A percentile compares a stretch with the other conserved stretches of the same genome.
phyloP scores from a whole-genome alignment of 208 protist genomes.

The Trypanosoma caninum region DNA sequence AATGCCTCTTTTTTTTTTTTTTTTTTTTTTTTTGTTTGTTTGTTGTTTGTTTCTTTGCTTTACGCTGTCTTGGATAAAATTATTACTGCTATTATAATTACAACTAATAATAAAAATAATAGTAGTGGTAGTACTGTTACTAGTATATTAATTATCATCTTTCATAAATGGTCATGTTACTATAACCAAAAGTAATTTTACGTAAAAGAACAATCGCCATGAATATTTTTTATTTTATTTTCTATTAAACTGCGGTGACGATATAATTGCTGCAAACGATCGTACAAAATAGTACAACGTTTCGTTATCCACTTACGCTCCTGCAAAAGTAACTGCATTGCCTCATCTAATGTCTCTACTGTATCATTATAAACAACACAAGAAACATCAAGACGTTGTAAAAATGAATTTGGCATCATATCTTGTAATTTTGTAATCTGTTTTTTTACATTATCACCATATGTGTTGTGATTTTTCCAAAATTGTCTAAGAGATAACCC shows the following conservation, averaged over 20 bases:
- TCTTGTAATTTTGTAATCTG: too few species aligned
- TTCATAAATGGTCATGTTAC: too few species aligned
- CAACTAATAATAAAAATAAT: too few species aligned
- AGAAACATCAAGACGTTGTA: conserved; percentile 4
- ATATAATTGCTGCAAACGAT: conserved; percentile 5
- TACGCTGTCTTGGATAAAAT: too few species aligned
- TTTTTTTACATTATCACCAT: too few species aligned
- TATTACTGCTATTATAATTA: too few species aligned
- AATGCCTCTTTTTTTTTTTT: too few species aligned
- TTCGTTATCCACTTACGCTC: conserved; percentile 19
- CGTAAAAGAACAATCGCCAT: not conserved
- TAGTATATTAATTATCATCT: too few species aligned
- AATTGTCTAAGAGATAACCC: not conserved
- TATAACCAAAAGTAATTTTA: too few species aligned
- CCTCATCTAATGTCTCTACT: not conserved
- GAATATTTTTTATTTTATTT: not conserved
- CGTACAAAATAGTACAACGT: conserved; percentile 18
- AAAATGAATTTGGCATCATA: too few species aligned
- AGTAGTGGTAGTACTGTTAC: not conserved
- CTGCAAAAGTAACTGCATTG: conserved; percentile 2
- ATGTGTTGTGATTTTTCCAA: not conserved
- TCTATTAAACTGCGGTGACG: not conserved
- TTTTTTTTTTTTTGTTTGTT: too few species aligned
- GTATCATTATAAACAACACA: conserved; percentile 6
- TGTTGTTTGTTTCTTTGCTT: too few species aligned